These are phyloP conservation scores for Paecilomyces fulvus DNA, from an alignment of 2,329 filamentous ascomycete species.

Conservation along the genomic window DNA sequence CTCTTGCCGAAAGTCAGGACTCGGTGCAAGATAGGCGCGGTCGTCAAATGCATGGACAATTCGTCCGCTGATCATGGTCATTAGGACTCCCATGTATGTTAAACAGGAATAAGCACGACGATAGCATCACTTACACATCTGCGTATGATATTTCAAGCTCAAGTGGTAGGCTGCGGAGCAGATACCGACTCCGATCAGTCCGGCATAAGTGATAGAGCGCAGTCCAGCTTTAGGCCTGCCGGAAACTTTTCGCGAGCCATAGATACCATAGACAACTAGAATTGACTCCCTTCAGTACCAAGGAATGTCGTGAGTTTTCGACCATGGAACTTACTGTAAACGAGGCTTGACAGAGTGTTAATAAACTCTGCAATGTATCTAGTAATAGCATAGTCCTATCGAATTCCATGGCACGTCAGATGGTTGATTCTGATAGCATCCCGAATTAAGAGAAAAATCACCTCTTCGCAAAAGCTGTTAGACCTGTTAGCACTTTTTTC, in stretches of 20 bases:
- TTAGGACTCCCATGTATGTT: background rate
- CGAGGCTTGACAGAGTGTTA: slow-evolving; percentile 37
- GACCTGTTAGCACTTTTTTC: background rate
- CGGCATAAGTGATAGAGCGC: slow-evolving; percentile 29
- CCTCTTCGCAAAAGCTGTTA: background rate
- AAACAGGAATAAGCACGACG: background rate
- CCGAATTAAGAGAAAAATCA: background rate
- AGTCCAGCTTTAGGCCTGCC: slow-evolving; percentile 13
- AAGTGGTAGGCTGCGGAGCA: slow-evolving; percentile 3
- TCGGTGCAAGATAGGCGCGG: slow-evolving; percentile 35
- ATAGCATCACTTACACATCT: slow-evolving; percentile 2
- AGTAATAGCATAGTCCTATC: slow-evolving; percentile 34
- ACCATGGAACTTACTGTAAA: slow-evolving; percentile 17
- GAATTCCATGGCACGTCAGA: background rate
- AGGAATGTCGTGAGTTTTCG: background rate
- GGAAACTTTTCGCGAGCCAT: slow-evolving; percentile 24
- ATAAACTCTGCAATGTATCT: slow-evolving; percentile 39
- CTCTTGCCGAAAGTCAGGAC: slow-evolving; percentile 27
- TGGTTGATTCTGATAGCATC: background rate
- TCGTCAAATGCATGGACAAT: slow-evolving; percentile 35
- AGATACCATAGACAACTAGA: slow-evolving; percentile 32
- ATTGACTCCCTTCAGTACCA: background rate
- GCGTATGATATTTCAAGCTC: slow-evolving; percentile 4
- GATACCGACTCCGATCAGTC: slow-evolving; percentile 20
- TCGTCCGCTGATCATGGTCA: slow-evolving; percentile 26